These are phyloP conservation scores for Oryza punctata DNA, from an alignment of 176 grass and related monocot genomes.

Conservation along the genomic window DNA sequence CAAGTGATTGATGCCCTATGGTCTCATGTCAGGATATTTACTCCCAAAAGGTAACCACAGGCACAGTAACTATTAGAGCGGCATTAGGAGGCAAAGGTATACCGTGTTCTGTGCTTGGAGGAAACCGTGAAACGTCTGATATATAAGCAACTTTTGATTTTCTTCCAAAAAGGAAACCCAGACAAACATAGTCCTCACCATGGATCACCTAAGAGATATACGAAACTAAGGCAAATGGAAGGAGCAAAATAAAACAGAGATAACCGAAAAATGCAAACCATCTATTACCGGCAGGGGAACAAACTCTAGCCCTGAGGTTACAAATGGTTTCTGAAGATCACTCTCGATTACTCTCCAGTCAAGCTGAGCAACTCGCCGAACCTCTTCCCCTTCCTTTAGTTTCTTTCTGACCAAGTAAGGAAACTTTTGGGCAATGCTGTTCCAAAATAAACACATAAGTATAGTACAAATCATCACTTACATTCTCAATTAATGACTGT, in stretches of 20 bases:
- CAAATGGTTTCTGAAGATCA: slow-evolving; percentile 68
- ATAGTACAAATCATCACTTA: slow-evolving; percentile 22
- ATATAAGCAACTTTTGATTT: slow-evolving; percentile 97
- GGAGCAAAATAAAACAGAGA: slow-evolving; percentile 26
- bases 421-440: slow-evolving; percentile 86
- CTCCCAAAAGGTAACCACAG: slow-evolving; percentile 1
- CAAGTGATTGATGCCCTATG: neutral
- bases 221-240: slow-evolving; percentile 6
- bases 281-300: slow-evolving; percentile 76
- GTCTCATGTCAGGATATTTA: neutral
- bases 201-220: slow-evolving; percentile 77
- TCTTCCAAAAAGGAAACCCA: slow-evolving; percentile 89
- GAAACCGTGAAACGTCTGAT: slow-evolving; percentile 97
- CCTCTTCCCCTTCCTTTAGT: slow-evolving; percentile 77
- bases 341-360: slow-evolving; percentile 92
- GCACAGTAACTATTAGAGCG: neutral
- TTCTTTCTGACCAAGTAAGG: slow-evolving; percentile 87
- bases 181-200: slow-evolving; percentile 87
- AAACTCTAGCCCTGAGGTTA: slow-evolving; percentile 83
- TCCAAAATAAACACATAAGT: slow-evolving; percentile 39
- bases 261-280: neutral
- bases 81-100: slow-evolving; percentile 27
- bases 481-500: neutral
- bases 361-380: slow-evolving; percentile 84
- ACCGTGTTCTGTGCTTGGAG: slow-evolving; percentile 82